These are phyloP conservation scores for Poterioochromonas sp. DNA, from an alignment of 352 stramenopile genomes.

Conservation along the genomic window DNA sequence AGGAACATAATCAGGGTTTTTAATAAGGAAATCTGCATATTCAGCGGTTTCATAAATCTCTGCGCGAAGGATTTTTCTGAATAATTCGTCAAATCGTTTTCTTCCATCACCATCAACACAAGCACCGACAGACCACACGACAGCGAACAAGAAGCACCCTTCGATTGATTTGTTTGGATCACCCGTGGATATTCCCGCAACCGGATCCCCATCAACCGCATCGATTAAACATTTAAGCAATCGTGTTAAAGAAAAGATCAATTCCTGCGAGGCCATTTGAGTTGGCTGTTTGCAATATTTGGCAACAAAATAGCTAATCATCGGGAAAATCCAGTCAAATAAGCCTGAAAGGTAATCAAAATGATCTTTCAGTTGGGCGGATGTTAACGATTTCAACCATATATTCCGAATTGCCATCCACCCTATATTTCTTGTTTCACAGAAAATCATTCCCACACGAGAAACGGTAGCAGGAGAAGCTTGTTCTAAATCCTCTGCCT, in stretches of 20 bases:
- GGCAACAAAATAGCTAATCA: conserved; percentile 78
- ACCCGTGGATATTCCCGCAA: too few species aligned
- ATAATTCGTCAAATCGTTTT: conserved; percentile 64
- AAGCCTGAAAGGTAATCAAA: conserved; percentile 47
- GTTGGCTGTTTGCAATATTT: conserved; percentile 53
- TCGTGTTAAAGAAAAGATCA: conserved; percentile 65
- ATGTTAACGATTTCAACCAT: conserved; percentile 67
- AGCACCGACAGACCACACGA: conserved; percentile 78
- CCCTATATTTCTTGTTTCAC: conserved; percentile 76
- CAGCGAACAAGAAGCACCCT: conserved; percentile 66
- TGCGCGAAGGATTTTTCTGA: conserved; percentile 60
- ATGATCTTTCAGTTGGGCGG: conserved; percentile 39
- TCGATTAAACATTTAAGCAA: conserved; percentile 69
- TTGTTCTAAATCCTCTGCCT: conserved; percentile 82
- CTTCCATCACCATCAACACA: conserved; percentile 73
- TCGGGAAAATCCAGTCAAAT: conserved; percentile 75
- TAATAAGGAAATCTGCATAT: conserved; percentile 70
- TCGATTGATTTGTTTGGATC: conserved; percentile 66
- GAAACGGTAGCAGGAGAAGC: conserved; percentile 81
- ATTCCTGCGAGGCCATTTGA: conserved; percentile 61
- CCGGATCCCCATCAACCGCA: conserved; percentile 49
- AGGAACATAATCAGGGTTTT: conserved; percentile 62
- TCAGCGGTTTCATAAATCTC: conserved; percentile 45
- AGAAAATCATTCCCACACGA: conserved; percentile 86
- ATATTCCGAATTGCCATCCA: conserved; percentile 74